Base-by-base conservation (phyloP, 1,139 yeast species). In the Yamadazyma dendronema region DNA sequence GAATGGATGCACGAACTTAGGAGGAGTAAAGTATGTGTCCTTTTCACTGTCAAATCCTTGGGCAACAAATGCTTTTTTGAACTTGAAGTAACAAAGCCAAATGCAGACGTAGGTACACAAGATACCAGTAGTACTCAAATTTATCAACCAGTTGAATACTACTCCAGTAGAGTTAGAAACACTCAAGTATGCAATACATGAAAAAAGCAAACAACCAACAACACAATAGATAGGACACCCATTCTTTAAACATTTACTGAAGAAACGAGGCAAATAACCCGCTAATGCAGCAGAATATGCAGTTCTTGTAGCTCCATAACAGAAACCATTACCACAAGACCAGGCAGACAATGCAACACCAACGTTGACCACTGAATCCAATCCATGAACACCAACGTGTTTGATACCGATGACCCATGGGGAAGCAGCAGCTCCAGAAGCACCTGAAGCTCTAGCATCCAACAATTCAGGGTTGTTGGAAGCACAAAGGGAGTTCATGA, bases 21-120 rank as follows among this genome's bases (percentile, higher is more conserved):
- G 60, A 10, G 62, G 58, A 33, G 49, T 52, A 14, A 42, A 49
- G 43, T 56, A 59, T 17, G 56, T 48, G 21, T 43, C 49, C 11
- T 50, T 54, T 19, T 52, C 44, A 30, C 53, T 49, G 33, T 53
- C 54, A 14, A 50, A 42, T 4, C 66, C 65, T 46, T 66, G 72
- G 4, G 61, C 67, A 12, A 40, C 49, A 44, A 61, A 56, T 0
- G 68, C 69, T 34, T 39, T 53, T 43, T 61, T 58, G 44, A 65
- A 63, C 43, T 61, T 60, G 53, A 64, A 64, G 53, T 74, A 78
- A 39, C 71, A 55, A 48, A 67, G 54, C 56, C 79, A 74, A 39
- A 77, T 69, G 40, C 71, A 62, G 10, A 72, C 61, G 66, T 79
- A 77, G 12, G 77, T 67, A 41, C 75, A 57, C 47, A 78, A 68